Evolutionary conservation across 768 basidiomycete species (phyloP), one percentile per base, ranked within the genome.

Genomic region (Auriscalpium microsporum): DNA sequence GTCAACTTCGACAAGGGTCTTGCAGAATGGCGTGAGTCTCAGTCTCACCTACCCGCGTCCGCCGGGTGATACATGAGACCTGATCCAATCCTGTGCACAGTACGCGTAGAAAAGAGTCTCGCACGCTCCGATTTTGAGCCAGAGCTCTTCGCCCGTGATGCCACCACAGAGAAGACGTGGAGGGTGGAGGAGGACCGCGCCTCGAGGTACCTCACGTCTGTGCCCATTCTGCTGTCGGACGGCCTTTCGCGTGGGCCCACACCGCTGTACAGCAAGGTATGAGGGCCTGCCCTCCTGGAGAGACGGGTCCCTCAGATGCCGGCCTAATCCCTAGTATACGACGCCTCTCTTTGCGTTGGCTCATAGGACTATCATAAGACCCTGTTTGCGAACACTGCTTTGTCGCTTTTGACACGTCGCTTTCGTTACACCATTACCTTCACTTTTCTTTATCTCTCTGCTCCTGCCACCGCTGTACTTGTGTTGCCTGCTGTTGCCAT

Each of bases 1-100:
- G 57, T 72, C 16, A 77, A 81, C 60, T 84, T 83, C 60, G 77
- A 70, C 49, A 73, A 77, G 56, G 83, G 83, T 0, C 71, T 83
- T 11, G 72, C 73, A 1, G 70, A 83, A 53, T 84, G 81, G 61
- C 65, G 82, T 84, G 60, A 57, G 80, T 71, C 23, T 28, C 7
- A 28, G 28, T 28, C 28, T 4, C 28, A 28, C 28, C 28, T 28
- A 28, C 28, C 28, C 28, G 28, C 7, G 5, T 28, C 28, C 7
- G 28, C 28, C 7, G 28, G 5, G 28, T 28, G 28, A 28, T 28
- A 28, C 7, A 45, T 48, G 33, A 19, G 8, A 36, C 40, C 17
- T 42, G 17, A 50, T 28, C 28, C 28, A 28, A 28, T 28, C 28
- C 5, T 28, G 28, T 7, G 5, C 58, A 60, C 58, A 60, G 58